Conservation (phyloP, 495 filamentous ascomycete species). For the Aspergillus diversus region DNA sequence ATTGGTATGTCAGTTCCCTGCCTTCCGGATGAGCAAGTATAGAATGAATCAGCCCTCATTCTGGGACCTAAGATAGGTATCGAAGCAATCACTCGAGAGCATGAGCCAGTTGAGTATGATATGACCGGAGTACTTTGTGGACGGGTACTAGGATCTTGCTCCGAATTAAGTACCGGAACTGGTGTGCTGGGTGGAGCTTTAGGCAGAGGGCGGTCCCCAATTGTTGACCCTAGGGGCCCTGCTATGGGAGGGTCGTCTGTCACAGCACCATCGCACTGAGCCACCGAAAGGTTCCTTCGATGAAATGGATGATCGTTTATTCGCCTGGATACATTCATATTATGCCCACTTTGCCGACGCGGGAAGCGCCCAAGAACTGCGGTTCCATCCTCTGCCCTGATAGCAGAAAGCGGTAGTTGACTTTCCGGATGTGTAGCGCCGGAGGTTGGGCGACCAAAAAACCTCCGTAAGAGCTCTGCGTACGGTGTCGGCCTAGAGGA, state of each 20-base stretch:
- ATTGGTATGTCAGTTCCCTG: slow-evolving; percentile 1
- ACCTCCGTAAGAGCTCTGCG: slow-evolving; percentile 31
- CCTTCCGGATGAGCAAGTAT: slow-evolving; percentile 14
- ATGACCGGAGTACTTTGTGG: not conserved
- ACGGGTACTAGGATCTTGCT: not conserved
- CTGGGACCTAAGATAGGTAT: slow-evolving; percentile 15
- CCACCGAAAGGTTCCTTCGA: slow-evolving; percentile 27
- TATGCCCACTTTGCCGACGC: slow-evolving; percentile 44
- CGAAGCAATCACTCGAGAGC: slow-evolving; percentile 2
- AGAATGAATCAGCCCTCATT: slow-evolving; percentile 12
- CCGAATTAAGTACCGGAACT: not conserved
- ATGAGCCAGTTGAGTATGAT: not conserved
- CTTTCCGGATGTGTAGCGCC: slow-evolving; percentile 7
- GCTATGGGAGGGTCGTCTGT: not conserved
- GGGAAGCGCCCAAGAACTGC: slow-evolving; percentile 44
- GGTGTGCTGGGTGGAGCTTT: not conserved
- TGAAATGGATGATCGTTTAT: slow-evolving; percentile 45
- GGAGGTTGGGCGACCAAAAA: slow-evolving; percentile 30
- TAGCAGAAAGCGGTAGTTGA: slow-evolving; percentile 20
- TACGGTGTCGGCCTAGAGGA: slow-evolving; percentile 22
- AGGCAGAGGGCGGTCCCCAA: not conserved
- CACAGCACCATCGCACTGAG: slow-evolving; percentile 17
- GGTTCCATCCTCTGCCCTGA: slow-evolving; percentile 44
- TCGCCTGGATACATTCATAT: slow-evolving; percentile 28
- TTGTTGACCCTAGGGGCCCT: not conserved